Conservation (phyloP, 78 protist genomes). For the Fonticula alba region DNA sequence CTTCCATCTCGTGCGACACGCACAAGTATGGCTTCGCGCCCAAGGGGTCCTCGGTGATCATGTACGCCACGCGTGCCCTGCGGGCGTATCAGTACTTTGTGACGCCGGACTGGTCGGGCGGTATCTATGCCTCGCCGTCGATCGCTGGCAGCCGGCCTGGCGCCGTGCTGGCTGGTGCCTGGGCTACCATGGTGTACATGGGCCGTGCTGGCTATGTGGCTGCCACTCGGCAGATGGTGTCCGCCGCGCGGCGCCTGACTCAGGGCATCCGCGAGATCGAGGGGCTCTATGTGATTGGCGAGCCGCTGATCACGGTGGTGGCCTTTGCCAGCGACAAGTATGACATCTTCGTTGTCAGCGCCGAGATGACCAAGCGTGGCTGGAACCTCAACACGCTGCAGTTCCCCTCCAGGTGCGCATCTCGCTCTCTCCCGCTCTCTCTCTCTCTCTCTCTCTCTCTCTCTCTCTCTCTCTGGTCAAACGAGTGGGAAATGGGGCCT, state of each 20-base stretch:
- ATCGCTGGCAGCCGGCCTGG: slow-evolving; percentile 35
- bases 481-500: not conserved
- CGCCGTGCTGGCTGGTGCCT: slow-evolving; percentile 25
- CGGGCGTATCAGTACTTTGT: slow-evolving; percentile 22
- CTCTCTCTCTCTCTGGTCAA: too few relatives aligned
- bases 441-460: too few relatives aligned
- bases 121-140: slow-evolving; percentile 41
- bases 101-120: slow-evolving; percentile 41
- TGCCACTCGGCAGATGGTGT: not conserved
- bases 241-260: not conserved
- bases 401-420: slow-evolving; percentile 6
- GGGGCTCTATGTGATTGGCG: not conserved
- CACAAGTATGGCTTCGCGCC: slow-evolving; percentile 61
- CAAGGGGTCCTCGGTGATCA: slow-evolving; percentile 29
- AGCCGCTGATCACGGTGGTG: not conserved
- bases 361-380: not conserved
- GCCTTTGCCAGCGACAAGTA: not conserved
- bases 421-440: not conserved
- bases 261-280: not conserved
- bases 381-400: slow-evolving; percentile 21
- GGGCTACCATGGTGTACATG: slow-evolving; percentile 22
- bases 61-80: slow-evolving; percentile 8
- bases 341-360: not conserved
- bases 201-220: slow-evolving; percentile 22
- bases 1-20: slow-evolving; percentile 40